Percentiles rank a stretch among this genome's conserved stretches.
phyloP scores from a whole-genome alignment of 2,329 filamentous ascomycete genomes.

The Aspergillus ibericus region DNA sequence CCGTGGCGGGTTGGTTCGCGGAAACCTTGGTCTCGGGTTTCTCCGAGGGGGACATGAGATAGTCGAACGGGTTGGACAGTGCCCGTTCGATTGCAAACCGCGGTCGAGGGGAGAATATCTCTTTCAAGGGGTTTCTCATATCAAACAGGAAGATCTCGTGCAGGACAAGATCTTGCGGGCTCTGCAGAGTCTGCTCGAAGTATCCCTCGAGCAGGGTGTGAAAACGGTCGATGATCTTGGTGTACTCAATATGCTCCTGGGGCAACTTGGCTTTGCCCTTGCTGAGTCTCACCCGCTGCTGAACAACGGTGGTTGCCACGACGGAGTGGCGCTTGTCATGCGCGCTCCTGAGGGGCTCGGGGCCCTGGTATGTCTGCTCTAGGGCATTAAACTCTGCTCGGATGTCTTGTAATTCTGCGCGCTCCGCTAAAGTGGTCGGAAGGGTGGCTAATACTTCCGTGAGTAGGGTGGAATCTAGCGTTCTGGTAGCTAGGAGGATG shows the following conservation, averaged over 20 bases:
- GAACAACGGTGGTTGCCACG: slow-evolving; percentile 58
- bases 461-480: slow-evolving; percentile 53
- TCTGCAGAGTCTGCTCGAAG: slow-evolving; percentile 48
- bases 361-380: slow-evolving; percentile 46
- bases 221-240: slow-evolving; percentile 52
- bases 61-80: slow-evolving; percentile 60
- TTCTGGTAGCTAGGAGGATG: slow-evolving; percentile 53
- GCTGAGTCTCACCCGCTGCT: slow-evolving; percentile 59
- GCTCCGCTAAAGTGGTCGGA: slow-evolving; percentile 33
- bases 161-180: slow-evolving; percentile 53
- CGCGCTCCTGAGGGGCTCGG: slow-evolving; percentile 65
- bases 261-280: slow-evolving; percentile 58
- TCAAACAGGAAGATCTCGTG: slow-evolving; percentile 62
- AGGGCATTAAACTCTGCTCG: slow-evolving; percentile 52
- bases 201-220: slow-evolving; percentile 47
- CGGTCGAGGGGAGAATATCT: slow-evolving; percentile 59
- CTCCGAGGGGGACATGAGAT: slow-evolving; percentile 54
- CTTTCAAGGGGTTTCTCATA: slow-evolving; percentile 56
- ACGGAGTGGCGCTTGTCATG: slow-evolving; percentile 66
- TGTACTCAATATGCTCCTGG: slow-evolving; percentile 56
- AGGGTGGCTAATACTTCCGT: slow-evolving; percentile 42
- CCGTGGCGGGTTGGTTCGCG: slow-evolving; percentile 57
- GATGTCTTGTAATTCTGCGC: slow-evolving; percentile 42
- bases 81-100: slow-evolving; percentile 62
- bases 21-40: slow-evolving; percentile 40